These are phyloP conservation scores for Potentilla sterilis DNA, from an alignment of 306 rosid species.

Conservation along the genomic window DNA sequence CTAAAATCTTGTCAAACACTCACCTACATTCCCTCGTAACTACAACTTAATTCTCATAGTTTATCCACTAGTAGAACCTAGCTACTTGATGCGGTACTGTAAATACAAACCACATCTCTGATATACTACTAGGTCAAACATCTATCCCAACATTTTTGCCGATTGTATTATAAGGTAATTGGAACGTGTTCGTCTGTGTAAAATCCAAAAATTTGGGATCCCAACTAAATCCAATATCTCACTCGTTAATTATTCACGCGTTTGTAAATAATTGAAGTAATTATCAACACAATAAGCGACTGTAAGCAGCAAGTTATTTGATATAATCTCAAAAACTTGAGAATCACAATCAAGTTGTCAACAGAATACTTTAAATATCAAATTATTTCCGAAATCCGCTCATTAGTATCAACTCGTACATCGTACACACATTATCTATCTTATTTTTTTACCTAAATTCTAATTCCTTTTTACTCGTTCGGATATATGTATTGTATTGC, in stretches of 20 bases:
- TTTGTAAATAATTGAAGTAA: neutral
- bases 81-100: neutral
- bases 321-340: neutral
- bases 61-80: neutral
- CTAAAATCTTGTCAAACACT: neutral
- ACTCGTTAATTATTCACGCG: neutral
- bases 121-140: neutral
- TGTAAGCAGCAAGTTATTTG: neutral
- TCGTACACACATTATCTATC: neutral
- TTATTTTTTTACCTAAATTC: neutral
- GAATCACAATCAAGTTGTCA: neutral
- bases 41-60: neutral
- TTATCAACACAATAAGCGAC: neutral
- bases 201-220: neutral
- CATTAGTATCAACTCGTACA: neutral
- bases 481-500: neutral
- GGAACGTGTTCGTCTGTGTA: neutral
- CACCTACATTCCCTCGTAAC: neutral
- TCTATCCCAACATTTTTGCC: neutral
- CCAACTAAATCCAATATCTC: neutral
- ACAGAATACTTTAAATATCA: neutral
- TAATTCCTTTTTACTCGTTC: neutral
- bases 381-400: neutral
- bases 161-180: neutral
- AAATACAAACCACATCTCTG: neutral